Percentiles rank a stretch among this genome's conserved stretches.
Conservation (phyloP, 371 early-diverging fungal species). For the Smittium mucronatum region DNA sequence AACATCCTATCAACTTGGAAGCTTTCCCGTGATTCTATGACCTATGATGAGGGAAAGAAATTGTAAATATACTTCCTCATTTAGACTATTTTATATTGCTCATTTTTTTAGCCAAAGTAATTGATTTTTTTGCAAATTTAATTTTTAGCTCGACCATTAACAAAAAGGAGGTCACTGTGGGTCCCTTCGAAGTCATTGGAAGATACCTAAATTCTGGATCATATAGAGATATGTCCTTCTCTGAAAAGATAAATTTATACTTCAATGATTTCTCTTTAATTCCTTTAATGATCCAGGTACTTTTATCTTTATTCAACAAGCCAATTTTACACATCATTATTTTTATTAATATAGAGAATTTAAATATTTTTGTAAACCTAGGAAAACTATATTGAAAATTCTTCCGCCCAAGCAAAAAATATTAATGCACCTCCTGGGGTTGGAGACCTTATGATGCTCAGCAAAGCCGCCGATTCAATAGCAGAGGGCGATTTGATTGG, state of each 20-base stretch:
- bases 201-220: conserved; percentile 44
- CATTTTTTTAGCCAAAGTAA: too few species aligned
- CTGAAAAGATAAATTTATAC: conserved; percentile 80
- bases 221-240: conserved; percentile 42
- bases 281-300: conserved; percentile 80
- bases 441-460: conserved; percentile 41
- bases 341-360: conserved; percentile 1
- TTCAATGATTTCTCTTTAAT: conserved; percentile 85
- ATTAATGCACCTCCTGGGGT: conserved; percentile 15
- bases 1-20: conserved; percentile 87
- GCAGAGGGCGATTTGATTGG: conserved; percentile 80
- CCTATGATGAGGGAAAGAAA: conserved; percentile 66
- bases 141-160: conserved; percentile 16
- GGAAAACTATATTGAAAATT: conserved; percentile 32
- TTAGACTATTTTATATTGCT: conserved; percentile 2
- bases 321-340: neutral
- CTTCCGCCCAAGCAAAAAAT: conserved; percentile 12
- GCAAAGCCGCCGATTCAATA: conserved; percentile 84
- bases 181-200: conserved; percentile 74
- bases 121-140: neutral
- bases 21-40: conserved; percentile 47
- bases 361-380: conserved; percentile 5
- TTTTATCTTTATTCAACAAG: conserved; percentile 29
- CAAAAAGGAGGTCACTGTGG: conserved; percentile 65
- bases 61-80: conserved; percentile 26